phyloP scores from a whole-genome alignment of 2,329 filamentous ascomycete species.

The Neonectria magnoliae region DNA sequence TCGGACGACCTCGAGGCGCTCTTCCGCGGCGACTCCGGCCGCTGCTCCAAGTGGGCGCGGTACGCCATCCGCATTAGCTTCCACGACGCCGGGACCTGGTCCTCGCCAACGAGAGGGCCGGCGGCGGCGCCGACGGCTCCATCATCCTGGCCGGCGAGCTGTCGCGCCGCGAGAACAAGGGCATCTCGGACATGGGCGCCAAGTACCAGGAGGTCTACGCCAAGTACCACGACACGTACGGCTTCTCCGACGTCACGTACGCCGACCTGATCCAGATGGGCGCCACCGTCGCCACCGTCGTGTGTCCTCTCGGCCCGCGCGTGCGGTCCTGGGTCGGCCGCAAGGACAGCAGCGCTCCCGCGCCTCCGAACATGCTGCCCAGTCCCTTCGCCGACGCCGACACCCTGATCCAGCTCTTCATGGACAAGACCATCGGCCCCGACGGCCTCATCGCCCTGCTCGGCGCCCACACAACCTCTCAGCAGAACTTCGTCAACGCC shows the following conservation, averaged over 20 bases:
- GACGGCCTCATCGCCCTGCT: constrained; percentile 63
- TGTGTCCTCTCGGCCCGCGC: constrained; percentile 57
- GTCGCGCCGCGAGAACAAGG: constrained; percentile 55
- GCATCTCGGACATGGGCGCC: constrained; percentile 56
- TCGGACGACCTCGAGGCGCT: constrained; percentile 49
- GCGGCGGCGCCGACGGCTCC: constrained; percentile 59
- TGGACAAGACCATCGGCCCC: constrained; percentile 62
- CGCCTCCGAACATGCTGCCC: constrained; percentile 56
- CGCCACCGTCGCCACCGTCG: constrained; percentile 59
- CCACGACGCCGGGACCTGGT: constrained; percentile 59
- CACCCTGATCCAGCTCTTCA: constrained; percentile 60
- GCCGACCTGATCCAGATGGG: constrained; percentile 67
- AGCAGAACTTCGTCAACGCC: constrained; percentile 57
- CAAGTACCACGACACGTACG: constrained; percentile 49
- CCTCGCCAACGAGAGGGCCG: constrained; percentile 44
- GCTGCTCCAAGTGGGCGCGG: constrained; percentile 56
- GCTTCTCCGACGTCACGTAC: constrained; percentile 55
- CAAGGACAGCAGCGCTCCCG: constrained; percentile 53
- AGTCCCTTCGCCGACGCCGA: constrained; percentile 54
- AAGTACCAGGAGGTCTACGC: constrained; percentile 52
- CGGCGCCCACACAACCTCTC: constrained; percentile 63
- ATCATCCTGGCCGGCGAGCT: constrained; percentile 55
- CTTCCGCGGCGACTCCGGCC: constrained; percentile 50
- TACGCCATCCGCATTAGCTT: constrained; percentile 59
- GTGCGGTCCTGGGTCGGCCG: constrained; percentile 63